Base-by-base conservation (phyloP, 1,139 yeast species). In the Yueomyces sp. region DNA sequence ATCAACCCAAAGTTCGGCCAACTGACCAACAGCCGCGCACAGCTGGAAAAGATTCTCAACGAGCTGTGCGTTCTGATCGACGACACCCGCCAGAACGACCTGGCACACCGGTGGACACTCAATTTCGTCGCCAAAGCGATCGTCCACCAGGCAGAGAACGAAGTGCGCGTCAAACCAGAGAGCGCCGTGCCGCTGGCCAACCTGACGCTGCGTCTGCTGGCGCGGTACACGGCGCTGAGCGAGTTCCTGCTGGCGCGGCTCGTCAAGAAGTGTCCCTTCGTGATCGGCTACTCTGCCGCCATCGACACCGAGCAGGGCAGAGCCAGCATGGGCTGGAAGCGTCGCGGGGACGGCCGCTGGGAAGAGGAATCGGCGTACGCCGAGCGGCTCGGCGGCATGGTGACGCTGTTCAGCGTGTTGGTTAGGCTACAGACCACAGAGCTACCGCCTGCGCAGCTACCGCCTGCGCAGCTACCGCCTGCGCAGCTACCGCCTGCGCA, bases 1-100 rank as follows among this genome's bases (percentile, higher is more conserved):
- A 75, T 91, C 50, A 86, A 86, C 54, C 94, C 96, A 4, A 82
- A 81, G 55, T 77, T 93, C 51, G 97, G 98, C 9, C 97, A 91
- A 63, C 67, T 93, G 46, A 86, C 96, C 1, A 79, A 78, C 55
- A 79, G 89, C 40, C 62, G 59, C 43, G 44, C 59, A 2, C 96
- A 91, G 55, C 67, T 86, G 41, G 57, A 61, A 1, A 63, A 64
- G 32, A 69, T 87, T 25, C 65, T 71, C 3, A 47, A 54, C 2
- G 87, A 78, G 41, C 66, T 91, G 3, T 55, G 66, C 2, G 62
- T 53, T 3, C 57, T 78, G 33, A 64, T 87, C 9, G 60, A 59
- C 3, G 67, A 71, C 30, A 72, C 82, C 0, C 66, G 68, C 42
- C 44, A 53, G 1, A 62, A 71, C 44, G 70, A 69, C 1, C 57